phyloP scores from a whole-genome alignment of 2,329 filamentous ascomycete genomes.

The Colletotrichum trifolii region DNA sequence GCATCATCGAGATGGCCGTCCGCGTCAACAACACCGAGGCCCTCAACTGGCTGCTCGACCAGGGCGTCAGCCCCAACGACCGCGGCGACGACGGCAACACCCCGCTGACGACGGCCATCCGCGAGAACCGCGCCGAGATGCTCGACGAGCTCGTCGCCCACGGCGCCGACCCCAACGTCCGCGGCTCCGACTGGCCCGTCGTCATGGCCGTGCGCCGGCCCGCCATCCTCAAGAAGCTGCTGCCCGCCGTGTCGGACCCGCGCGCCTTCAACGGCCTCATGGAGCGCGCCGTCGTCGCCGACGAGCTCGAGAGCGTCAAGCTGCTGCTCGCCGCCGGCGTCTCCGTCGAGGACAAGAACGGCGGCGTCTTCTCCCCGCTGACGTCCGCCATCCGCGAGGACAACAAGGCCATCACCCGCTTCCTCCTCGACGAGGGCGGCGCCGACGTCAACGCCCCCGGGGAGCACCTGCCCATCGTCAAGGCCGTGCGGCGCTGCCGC shows the following conservation, averaged over 20 bases:
- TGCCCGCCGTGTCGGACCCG: constrained; percentile 67
- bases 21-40: constrained; percentile 70
- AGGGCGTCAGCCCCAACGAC: constrained; percentile 70
- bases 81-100: constrained; percentile 68
- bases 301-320: constrained; percentile 75
- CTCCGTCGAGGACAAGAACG: constrained; percentile 77
- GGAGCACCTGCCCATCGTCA: constrained; percentile 78
- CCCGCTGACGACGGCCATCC: constrained; percentile 73
- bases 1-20: constrained; percentile 74
- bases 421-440: constrained; percentile 69
- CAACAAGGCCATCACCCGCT: constrained; percentile 69
- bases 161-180: constrained; percentile 70
- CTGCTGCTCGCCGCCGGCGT: constrained; percentile 72
- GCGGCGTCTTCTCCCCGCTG: constrained; percentile 76
- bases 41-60: constrained; percentile 68
- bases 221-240: constrained; percentile 66
- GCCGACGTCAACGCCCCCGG: constrained; percentile 75
- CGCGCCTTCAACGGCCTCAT: constrained; percentile 74
- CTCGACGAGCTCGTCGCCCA: constrained; percentile 68
- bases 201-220: constrained; percentile 75
- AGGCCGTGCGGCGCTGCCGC: constrained; percentile 70
- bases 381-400: constrained; percentile 75
- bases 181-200: constrained; percentile 77
- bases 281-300: constrained; percentile 74
- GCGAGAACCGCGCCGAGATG: constrained; percentile 67